A percentile compares a stretch with the other conserved stretches of the same genome.
These are phyloP conservation scores for Hibiscus syriacus DNA, from an alignment of 345 rosid species.

Conservation along the genomic window DNA sequence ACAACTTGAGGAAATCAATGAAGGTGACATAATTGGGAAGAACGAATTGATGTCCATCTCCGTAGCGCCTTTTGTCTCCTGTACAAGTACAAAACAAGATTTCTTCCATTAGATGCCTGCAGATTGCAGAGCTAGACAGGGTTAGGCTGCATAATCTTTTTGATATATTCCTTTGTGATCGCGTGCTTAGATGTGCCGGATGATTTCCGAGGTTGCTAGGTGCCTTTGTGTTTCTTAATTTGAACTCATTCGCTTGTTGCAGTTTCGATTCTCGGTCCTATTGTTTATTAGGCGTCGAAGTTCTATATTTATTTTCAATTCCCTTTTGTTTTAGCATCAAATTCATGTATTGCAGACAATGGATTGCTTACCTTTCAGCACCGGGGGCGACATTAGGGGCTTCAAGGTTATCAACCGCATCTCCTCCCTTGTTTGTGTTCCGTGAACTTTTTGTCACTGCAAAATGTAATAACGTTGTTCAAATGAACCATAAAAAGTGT, in stretches of 20 bases:
- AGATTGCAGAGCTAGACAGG: neutral
- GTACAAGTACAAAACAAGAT: neutral
- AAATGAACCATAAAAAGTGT: neutral
- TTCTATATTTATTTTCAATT: neutral
- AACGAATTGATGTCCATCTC: slow-evolving; percentile 9
- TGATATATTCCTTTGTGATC: neutral
- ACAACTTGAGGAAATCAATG: slow-evolving; percentile 29
- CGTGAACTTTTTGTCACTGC: slow-evolving; percentile 3
- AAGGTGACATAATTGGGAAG: slow-evolving; percentile 31
- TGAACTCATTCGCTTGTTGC: neutral
- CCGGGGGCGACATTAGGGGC: neutral
- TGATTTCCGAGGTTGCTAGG: neutral
- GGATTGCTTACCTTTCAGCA: neutral
- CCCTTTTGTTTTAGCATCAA: too few relatives aligned
- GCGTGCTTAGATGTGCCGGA: neutral
- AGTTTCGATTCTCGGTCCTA: neutral
- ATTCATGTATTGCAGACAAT: neutral
- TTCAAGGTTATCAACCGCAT: slow-evolving; percentile 2
- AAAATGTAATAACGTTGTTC: neutral
- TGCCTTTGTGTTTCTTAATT: neutral
- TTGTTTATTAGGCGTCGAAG: neutral
- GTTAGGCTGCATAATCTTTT: neutral
- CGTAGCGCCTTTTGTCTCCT: too few relatives aligned
- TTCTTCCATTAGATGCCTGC: neutral
- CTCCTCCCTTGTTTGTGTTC: neutral